phyloP scores from a whole-genome alignment of 2,329 filamentous ascomycete species.

The Mycosphaerella sp. region DNA sequence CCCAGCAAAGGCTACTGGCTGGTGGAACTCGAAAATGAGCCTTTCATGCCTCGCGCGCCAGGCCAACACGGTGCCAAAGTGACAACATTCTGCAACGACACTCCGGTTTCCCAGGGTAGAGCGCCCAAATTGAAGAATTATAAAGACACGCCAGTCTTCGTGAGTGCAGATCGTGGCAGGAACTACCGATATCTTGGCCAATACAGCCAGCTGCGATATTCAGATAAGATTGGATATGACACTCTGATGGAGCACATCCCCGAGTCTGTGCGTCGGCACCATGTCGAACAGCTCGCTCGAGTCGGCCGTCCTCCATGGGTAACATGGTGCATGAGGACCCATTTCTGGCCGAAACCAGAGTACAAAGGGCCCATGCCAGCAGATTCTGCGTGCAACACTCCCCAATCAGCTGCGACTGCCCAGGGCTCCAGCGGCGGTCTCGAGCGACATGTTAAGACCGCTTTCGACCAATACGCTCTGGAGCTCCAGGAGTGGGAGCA shows the following conservation, averaged over 20 bases:
- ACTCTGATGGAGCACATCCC: conserved; percentile 36
- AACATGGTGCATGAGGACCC: conserved; percentile 35
- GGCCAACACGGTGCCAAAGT: conserved; percentile 43
- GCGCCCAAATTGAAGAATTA: conserved; percentile 27
- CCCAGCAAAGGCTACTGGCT: conserved; percentile 39
- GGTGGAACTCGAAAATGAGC: conserved; percentile 36
- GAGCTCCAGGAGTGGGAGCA: conserved; percentile 38
- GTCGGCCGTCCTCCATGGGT: conserved; percentile 38
- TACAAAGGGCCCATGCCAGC: conserved; percentile 36
- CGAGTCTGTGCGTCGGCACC: conserved; percentile 31
- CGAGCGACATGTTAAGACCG: conserved; percentile 28
- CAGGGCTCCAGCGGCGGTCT: conserved; percentile 1
- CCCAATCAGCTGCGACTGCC: conserved; percentile 8
- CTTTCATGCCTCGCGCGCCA: conserved; percentile 37
- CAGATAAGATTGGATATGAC: conserved; percentile 42
- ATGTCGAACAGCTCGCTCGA: conserved; percentile 36
- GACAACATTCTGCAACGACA: conserved; percentile 41
- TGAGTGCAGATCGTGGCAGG: conserved; percentile 22
- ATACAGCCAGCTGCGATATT: conserved; percentile 42
- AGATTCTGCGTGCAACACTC: conserved; percentile 14
- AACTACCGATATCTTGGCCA: conserved; percentile 42
- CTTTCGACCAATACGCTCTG: conserved; percentile 33
- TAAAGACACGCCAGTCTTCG: conserved; percentile 39
- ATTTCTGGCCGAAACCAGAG: conserved; percentile 39
- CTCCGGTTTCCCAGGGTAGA: conserved; percentile 25